These are phyloP conservation scores for Talinum fruticosum DNA, from an alignment of 148 eudicot species.

Conservation along the genomic window DNA sequence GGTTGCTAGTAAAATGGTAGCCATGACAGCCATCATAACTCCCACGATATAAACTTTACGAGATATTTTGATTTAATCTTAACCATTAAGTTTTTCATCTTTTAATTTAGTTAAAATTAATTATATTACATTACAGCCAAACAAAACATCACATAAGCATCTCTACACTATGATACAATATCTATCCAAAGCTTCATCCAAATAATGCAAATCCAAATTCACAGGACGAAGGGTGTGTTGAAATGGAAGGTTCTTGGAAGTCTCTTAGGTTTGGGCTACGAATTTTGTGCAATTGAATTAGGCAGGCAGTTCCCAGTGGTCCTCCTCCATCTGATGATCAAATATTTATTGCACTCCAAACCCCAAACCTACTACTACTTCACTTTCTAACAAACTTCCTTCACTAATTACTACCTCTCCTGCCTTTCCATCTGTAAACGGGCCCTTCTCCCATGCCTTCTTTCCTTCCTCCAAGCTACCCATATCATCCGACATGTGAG, in stretches of 20 bases:
- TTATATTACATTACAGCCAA: no score
- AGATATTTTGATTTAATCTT: no score
- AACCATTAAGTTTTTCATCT: no score
- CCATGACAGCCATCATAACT: no score
- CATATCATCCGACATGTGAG: no score
- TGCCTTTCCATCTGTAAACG: slow-evolving; percentile 2
- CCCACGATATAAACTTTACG: no score
- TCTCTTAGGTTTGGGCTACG: not conserved
- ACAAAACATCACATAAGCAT: no score
- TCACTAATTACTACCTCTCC: not conserved
- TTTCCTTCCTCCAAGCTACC: no score
- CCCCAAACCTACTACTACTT: not conserved
- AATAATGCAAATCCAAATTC: not conserved
- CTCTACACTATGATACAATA: no score
- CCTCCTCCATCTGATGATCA: not conserved
- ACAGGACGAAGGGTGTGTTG: not conserved
- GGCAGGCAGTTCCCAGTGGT: not conserved
- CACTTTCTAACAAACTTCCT: slow-evolving; percentile 13
- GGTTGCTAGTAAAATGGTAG: no score
- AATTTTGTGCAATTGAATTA: not conserved
- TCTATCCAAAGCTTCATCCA: no score
- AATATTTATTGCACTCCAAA: not conserved
- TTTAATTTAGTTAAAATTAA: no score
- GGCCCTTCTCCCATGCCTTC: slow-evolving; percentile 10
- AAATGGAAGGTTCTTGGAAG: not conserved